Evolutionary conservation across 2,329 filamentous ascomycete genomes (phyloP).

Genomic region (Talaromyces sp.): DNA sequence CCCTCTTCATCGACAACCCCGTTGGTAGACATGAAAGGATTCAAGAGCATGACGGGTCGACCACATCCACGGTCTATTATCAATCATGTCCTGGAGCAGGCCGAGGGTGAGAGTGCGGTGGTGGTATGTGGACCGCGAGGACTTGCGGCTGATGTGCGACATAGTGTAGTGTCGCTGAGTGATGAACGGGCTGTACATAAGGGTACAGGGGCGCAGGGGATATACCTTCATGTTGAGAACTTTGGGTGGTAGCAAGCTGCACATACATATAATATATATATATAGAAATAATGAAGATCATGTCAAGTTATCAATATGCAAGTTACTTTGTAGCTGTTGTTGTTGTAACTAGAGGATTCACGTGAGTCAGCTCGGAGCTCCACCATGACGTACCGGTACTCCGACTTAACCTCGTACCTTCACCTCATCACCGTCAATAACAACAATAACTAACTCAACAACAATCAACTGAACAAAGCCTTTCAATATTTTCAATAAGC

Average conservation of each 20-base stretch:
- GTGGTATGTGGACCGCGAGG: constrained; percentile 57
- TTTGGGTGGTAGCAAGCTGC: constrained; percentile 11
- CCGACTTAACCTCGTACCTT: not conserved
- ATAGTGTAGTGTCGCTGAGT: constrained; percentile 51
- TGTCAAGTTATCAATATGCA: too few relatives aligned
- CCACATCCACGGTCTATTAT: constrained; percentile 51
- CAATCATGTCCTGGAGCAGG: constrained; percentile 52
- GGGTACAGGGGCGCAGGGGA: constrained; percentile 60
- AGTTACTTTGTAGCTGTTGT: too few relatives aligned
- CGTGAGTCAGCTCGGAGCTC: not conserved
- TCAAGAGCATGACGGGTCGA: constrained; percentile 39
- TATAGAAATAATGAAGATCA: too few relatives aligned
- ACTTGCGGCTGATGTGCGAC: constrained; percentile 52
- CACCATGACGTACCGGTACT: constrained; percentile 10
- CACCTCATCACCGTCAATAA: not conserved
- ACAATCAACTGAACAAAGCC: too few relatives aligned
- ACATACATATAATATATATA: too few relatives aligned
- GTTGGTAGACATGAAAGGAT: constrained; percentile 14
- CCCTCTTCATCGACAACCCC: constrained; percentile 11
- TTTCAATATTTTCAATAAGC: too few relatives aligned
- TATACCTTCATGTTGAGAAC: constrained; percentile 54
- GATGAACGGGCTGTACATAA: constrained; percentile 64
- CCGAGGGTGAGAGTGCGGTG: constrained; percentile 57
- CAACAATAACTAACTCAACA: too few relatives aligned
- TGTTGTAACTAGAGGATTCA: not conserved